Base-by-base conservation (phyloP, 768 basidiomycete genomes). In the Auriscalpium vulgare region DNA sequence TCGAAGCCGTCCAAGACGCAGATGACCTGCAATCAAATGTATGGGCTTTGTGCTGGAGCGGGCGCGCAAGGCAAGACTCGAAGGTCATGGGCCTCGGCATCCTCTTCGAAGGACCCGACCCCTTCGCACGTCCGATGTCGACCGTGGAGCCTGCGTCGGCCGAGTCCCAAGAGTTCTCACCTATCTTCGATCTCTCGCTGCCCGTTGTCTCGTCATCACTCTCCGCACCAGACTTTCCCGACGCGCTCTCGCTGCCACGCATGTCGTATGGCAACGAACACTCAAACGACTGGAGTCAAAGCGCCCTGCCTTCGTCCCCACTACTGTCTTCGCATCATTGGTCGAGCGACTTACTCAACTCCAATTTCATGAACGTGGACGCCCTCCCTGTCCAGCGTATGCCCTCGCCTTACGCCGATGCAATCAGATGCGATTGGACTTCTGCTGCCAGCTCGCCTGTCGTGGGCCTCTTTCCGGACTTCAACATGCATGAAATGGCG, bases 401-500 rank as follows among this genome's bases (percentile, higher is more conserved):
- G 16, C 48, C 21, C 2, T 11, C 49, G 17, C 55, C 47, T 38
- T 51, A 11, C 10, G 11, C 44, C 37, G 19, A 23, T 10, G 48
- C n/a, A 16, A 29, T 34, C 16, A 49, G 10, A 16, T 21, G 19
- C 37, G 38, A 37, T 14, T 17, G 19, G 17, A 21, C 38, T n/a
- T 51, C 37, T 16, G 47, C 56, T 54, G 50, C 60, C 45, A 40
- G 35, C 14, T 29, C 46, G 3, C 59, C 66, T 36, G 17, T 65
- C 1, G 51, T 69, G 1, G 64, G 67, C 13, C 55, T 68, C 44
- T 64, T 66, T 52, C 62, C 64, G 11, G 68, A 70, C 50, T 59
- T 73, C 23, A 75, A 75, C 45, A 69, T 72, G 68, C 71, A 69
- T 55, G 63, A 69, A 21, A 52, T 45, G 6, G 58, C 64, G 47